Conservation (phyloP, 2,329 filamentous ascomycete genomes). For the Epichloe brachyelytri region DNA sequence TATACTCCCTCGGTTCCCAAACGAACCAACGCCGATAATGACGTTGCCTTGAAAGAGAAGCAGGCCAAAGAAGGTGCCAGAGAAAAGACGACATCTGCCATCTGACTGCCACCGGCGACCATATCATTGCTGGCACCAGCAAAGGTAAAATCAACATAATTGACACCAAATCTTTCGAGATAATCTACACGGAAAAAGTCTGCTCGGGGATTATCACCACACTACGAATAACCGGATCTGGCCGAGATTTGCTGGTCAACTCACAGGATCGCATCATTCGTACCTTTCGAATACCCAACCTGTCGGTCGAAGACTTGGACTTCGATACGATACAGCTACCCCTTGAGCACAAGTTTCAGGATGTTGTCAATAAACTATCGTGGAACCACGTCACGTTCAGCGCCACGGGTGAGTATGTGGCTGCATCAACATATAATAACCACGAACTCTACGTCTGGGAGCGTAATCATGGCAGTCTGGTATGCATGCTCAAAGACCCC, state of each 20-base stretch:
- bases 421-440: conserved; percentile 94
- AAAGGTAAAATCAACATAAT: conserved; percentile 97
- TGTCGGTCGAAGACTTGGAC: conserved; percentile 55
- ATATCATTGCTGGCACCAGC: conserved; percentile 85
- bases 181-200: conserved; percentile 81
- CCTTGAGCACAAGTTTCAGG: conserved; percentile 95
- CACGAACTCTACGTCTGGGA: conserved; percentile 99
- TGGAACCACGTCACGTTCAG: conserved; percentile 98
- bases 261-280: conserved; percentile 90
- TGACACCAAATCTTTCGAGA: conserved; percentile 63
- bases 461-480: conserved; percentile 78
- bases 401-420: conserved; percentile 87
- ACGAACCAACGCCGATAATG: conserved; percentile 55
- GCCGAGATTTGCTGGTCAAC: conserved; percentile 80
- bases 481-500: conserved; percentile 92
- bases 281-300: conserved; percentile 78
- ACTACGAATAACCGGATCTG: conserved; percentile 67
- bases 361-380: conserved; percentile 84
- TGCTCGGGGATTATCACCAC: conserved; percentile 82
- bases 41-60: conserved; percentile 63
- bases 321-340: conserved; percentile 78
- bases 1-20: conserved; percentile 68
- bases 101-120: conserved; percentile 78
- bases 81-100: conserved; percentile 83
- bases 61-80: conserved; percentile 85